Evolutionary conservation across 2,329 filamentous ascomycete genomes (phyloP), one percentile per base, ranked within the genome.

Genomic region (Neofusicoccum sp.): DNA sequence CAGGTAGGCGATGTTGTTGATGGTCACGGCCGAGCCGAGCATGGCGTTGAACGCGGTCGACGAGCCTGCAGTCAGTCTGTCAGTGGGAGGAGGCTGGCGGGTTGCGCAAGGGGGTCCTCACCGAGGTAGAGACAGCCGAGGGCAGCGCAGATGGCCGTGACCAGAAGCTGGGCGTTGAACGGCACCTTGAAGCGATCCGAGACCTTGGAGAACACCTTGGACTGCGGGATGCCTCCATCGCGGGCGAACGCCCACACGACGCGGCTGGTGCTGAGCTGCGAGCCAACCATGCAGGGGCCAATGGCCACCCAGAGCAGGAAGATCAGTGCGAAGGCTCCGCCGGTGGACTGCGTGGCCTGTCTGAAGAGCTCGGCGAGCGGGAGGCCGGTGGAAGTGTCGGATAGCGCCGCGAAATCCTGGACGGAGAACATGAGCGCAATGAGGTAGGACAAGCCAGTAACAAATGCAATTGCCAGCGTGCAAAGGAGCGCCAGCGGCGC

Each of bases 371-470:
- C 79, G 4, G 76, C 72, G 14, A 80, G 70, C 0, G 79, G 79
- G 6, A 80, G 71, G 1, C 75, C 75, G 6, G 78, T 80, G 6
- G 71, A 59, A 0, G 63, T 72, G n/a, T 64, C 63, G 58, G 77
- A 72, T 0, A 84, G 71, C 1, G 72, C 73, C 41, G 73, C 67
- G 53, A 80, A 80, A 65, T 82, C 76, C 47, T 80, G 78, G 48
- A 82, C 77, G 1, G 76, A 79, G 65, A 82, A 84, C 75, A 84
- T 82, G 53, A 84, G 77, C 6, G 75, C 73, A 30, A 84, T 73
- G 2, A 81, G 72, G 65, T 82, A 83, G n/a, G 75, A 72, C 11
- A 82, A 65, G 3, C 79, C 78, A 0, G 81, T 84, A 48, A 75
- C 66, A 58, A 84, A 82, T 5, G 79, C 81, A 53, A 83, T 82